These are phyloP conservation scores for Xylariaceae sp. DNA, from an alignment of 2,329 filamentous ascomycete species.

Conservation along the genomic window DNA sequence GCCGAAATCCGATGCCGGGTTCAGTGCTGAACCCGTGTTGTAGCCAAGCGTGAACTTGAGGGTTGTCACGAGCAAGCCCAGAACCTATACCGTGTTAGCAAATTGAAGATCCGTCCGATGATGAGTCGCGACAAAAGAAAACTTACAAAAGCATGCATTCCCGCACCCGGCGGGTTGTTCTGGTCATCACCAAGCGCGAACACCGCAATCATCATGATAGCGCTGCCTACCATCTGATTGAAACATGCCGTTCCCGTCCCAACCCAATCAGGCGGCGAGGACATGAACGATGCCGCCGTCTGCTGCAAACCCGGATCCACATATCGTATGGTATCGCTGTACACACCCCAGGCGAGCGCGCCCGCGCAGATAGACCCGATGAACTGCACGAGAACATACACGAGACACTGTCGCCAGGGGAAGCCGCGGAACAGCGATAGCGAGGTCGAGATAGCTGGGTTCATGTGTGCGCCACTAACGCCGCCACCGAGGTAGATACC, in stretches of 20 bases:
- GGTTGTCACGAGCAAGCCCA: slow-evolving; percentile 30
- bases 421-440: slow-evolving; percentile 32
- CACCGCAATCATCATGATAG: slow-evolving; percentile 31
- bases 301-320: slow-evolving; percentile 25
- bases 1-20: slow-evolving; percentile 33
- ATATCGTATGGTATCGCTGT: slow-evolving; percentile 23
- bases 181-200: slow-evolving; percentile 33
- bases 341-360: slow-evolving; percentile 25
- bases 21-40: slow-evolving; percentile 32
- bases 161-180: slow-evolving; percentile 32
- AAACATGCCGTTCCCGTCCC: slow-evolving; percentile 25
- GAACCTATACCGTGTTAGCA: slow-evolving; percentile 10
- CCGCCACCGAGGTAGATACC: slow-evolving; percentile 26
- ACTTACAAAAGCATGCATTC: slow-evolving; percentile 30
- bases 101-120: too few species aligned
- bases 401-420: slow-evolving; percentile 29
- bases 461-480: slow-evolving; percentile 24
- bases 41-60: slow-evolving; percentile 32
- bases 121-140: not conserved
- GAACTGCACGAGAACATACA: slow-evolving; percentile 28
- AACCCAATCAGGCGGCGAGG: slow-evolving; percentile 22
- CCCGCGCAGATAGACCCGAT: slow-evolving; percentile 23
- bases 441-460: slow-evolving; percentile 32
- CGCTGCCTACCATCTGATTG: slow-evolving; percentile 30
- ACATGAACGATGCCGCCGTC: slow-evolving; percentile 28